Evolutionary conservation across 2,329 filamentous ascomycete genomes (phyloP).

Genomic region (Exophiala sideris): DNA sequence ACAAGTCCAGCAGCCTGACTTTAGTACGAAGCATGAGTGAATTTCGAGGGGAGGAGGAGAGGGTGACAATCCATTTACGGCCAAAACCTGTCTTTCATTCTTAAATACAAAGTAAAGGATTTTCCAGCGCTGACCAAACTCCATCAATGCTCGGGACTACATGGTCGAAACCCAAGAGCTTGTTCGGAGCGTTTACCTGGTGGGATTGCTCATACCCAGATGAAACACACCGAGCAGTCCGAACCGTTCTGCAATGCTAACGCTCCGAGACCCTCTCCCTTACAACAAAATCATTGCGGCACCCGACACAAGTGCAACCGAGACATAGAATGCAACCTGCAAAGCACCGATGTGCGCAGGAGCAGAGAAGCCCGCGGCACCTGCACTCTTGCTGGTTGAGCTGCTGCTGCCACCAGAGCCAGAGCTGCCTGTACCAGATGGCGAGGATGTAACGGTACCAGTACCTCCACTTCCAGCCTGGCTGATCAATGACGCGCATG

Average conservation of each 20-base stretch:
- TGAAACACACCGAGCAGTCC: no score
- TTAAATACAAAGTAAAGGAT: slow-evolving; percentile 8
- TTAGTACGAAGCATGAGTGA: no score
- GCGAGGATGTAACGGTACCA: slow-evolving; percentile 38
- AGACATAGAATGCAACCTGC: slow-evolving; percentile 44
- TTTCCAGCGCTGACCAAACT: slow-evolving; percentile 7
- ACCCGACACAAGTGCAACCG: slow-evolving; percentile 43
- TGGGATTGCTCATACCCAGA: background rate
- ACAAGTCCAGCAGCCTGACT: no score
- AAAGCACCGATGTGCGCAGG: slow-evolving; percentile 35
- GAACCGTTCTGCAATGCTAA: background rate
- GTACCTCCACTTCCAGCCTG: slow-evolving; percentile 41
- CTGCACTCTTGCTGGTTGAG: slow-evolving; percentile 26
- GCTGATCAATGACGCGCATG: slow-evolving; percentile 38
- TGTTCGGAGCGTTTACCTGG: no score
- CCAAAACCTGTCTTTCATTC: no score
- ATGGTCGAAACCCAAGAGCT: no score
- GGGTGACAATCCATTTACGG: no score
- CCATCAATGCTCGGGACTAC: slow-evolving; percentile 10
- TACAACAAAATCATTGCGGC: slow-evolving; percentile 49
- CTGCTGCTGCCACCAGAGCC: slow-evolving; percentile 28
- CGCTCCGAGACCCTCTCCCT: background rate
- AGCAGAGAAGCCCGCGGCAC: slow-evolving; percentile 13
- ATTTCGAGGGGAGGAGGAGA: no score
- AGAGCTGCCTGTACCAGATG: slow-evolving; percentile 32